Conservation (phyloP, 2,329 filamentous ascomycete species). For the Ophiognomonia clavigignenti-juglandacearum region DNA sequence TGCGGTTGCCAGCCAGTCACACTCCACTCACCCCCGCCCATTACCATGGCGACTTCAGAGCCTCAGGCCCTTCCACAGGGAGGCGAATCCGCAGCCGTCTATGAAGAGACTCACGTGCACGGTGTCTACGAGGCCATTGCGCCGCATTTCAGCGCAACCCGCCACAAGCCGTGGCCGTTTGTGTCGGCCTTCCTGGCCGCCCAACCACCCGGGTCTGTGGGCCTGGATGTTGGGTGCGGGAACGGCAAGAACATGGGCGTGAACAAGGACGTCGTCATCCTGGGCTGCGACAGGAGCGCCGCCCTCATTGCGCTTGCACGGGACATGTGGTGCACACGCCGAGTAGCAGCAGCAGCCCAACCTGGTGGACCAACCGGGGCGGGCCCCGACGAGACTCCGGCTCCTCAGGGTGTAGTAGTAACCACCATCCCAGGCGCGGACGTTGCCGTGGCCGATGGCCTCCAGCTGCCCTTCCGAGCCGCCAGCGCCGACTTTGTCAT, state of each 20-base stretch:
- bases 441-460: constrained; percentile 73
- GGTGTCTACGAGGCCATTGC: constrained; percentile 85
- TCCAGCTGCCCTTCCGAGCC: constrained; percentile 72
- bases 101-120: constrained; percentile 87
- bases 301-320: constrained; percentile 48
- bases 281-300: constrained; percentile 78
- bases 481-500: constrained; percentile 72
- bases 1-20: background rate
- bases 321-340: constrained; percentile 16
- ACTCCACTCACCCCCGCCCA: background rate
- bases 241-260: constrained; percentile 93
- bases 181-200: constrained; percentile 71
- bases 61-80: background rate
- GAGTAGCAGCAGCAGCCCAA: constrained; percentile 11
- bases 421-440: constrained; percentile 42
- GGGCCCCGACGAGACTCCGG: too few species aligned
- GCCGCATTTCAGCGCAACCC: constrained; percentile 75
- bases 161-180: constrained; percentile 86
- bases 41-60: background rate
- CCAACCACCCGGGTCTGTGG: constrained; percentile 66
- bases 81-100: constrained; percentile 42
- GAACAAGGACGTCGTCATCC: constrained; percentile 70
- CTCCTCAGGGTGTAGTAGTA: constrained; percentile 1
- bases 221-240: constrained; percentile 89
- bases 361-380: background rate